These are phyloP conservation scores for Cyberlindnera euphorbiae DNA, from an alignment of 805 yeast species.

Conservation along the genomic window DNA sequence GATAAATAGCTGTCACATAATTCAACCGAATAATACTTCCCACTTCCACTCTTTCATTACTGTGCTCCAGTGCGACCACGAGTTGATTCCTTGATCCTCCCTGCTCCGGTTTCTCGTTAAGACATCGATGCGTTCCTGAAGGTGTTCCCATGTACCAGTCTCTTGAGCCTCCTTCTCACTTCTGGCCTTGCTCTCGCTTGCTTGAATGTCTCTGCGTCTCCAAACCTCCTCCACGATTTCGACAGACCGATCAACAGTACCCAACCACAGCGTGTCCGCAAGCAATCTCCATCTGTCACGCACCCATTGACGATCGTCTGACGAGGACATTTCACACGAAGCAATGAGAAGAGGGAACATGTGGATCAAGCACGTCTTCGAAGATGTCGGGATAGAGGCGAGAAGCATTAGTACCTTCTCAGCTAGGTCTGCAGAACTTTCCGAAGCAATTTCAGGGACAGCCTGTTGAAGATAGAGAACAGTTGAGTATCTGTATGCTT, in stretches of 20 bases:
- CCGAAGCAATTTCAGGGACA: slow-evolving; percentile 62
- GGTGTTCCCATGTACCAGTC: slow-evolving; percentile 17
- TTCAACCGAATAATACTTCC: slow-evolving; percentile 54
- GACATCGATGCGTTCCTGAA: slow-evolving; percentile 22
- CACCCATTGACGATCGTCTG: slow-evolving; percentile 61
- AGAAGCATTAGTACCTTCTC: slow-evolving; percentile 54
- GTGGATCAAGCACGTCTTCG: slow-evolving; percentile 53
- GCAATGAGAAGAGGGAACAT: slow-evolving; percentile 62
- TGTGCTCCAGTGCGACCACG: slow-evolving; percentile 60
- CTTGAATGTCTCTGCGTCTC: slow-evolving; percentile 46
- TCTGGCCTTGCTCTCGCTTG: background rate
- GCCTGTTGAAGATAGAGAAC: slow-evolving; percentile 61
- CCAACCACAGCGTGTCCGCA: slow-evolving; percentile 54
- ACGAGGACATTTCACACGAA: slow-evolving; percentile 58
- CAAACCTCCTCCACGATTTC: slow-evolving; percentile 72
- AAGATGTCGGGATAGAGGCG: slow-evolving; percentile 57
- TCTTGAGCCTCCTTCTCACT: slow-evolving; percentile 1
- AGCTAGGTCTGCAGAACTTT: slow-evolving; percentile 49
- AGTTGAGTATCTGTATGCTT: slow-evolving; percentile 59
- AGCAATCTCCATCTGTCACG: slow-evolving; percentile 52
- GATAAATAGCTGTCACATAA: too few species aligned
- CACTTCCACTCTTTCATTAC: slow-evolving; percentile 76
- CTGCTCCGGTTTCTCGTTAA: slow-evolving; percentile 20
- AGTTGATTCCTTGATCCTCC: slow-evolving; percentile 39
- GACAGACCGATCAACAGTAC: slow-evolving; percentile 59